Percentiles rank a stretch among this genome's conserved stretches.
These are phyloP conservation scores for Rasamsonia emersonii DNA, from an alignment of 2,329 filamentous ascomycete species.

Conservation along the genomic window DNA sequence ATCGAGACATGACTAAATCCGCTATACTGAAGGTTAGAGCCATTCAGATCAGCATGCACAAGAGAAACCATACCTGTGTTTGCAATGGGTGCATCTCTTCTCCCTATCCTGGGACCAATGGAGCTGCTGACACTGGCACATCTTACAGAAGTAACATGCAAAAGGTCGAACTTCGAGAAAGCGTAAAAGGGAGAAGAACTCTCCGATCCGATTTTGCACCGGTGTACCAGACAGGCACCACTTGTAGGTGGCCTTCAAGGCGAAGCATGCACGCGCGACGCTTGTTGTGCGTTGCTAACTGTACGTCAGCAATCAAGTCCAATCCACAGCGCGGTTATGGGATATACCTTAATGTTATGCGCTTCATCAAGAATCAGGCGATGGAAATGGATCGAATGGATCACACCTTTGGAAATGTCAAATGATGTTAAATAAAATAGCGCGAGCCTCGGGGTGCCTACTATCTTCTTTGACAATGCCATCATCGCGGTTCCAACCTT, in stretches of 20 bases:
- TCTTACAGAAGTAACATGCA: conserved; percentile 87
- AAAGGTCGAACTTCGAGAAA: conserved; percentile 87
- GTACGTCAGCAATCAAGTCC: conserved; percentile 4
- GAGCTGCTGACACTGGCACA: conserved; percentile 68
- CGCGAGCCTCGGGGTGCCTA: conserved; percentile 12
- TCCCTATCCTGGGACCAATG: conserved; percentile 74
- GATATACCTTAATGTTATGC: conserved; percentile 72
- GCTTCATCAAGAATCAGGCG: conserved; percentile 91
- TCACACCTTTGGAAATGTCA: conserved; percentile 46
- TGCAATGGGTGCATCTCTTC: conserved; percentile 62
- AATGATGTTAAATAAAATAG: conserved; percentile 5
- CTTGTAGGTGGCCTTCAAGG: conserved; percentile 76
- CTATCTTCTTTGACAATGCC: conserved; percentile 71
- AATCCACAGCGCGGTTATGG: neutral
- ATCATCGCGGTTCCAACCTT: conserved; percentile 75
- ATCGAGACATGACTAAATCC: conserved; percentile 65
- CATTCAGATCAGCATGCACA: conserved; percentile 6
- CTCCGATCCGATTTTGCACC: conserved; percentile 92
- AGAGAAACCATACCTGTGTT: conserved; percentile 38
- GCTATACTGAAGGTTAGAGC: conserved; percentile 22
- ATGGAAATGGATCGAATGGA: conserved; percentile 82
- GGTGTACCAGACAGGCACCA: conserved; percentile 96
- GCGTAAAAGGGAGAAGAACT: conserved; percentile 88
- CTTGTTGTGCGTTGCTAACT: conserved; percentile 61
- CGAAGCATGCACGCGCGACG: conserved; percentile 92